Base-by-base conservation (phyloP, 345 rosid species). In the Microthlaspi erraticum region DNA sequence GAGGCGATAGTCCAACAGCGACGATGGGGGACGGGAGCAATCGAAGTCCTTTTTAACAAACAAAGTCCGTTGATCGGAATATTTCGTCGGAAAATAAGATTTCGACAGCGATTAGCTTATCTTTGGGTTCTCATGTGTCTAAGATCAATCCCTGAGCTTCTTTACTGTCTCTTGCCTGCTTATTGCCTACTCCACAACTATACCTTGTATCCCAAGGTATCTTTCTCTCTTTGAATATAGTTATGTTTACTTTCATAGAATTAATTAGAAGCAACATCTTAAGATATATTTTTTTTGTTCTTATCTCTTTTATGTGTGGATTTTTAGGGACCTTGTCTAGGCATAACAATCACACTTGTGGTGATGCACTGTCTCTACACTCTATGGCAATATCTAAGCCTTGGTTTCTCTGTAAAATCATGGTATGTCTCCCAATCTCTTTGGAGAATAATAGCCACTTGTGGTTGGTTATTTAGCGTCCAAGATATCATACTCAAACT, bases 141-240 rank as follows among this genome's bases (percentile, higher is more conserved):
- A 17, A 46, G 79, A 11, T 77, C 90, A 1, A 58, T 86, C 43
- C 86, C 88, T 18, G 90, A 90, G 81, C 76, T 85, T 2, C 68
- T 80, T 43, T 90, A 83, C 12, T 71, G 81, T 11, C 8, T 64
- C 18, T 60, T 88, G 60, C 86, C 93, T 5, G 83, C 90, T 16
- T 86, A 82, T 55, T 83, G 87, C 48, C 68, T 86, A 85, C 68
- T 88, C 73, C 55, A 79, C 64, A 56, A 83, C 70, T 70, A 85
- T 1, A 65, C 56, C 69, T 90, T 88, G 70, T 66, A 83, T 56
- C 92, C 96, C 8, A 78, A 83, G 86, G 88, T 84, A 5, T 39
- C 12, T 18, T 10, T 43, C 43, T 58, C 48, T 37, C 5, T 54
- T 13, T 2, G 20, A 52, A 31, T 31, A 31, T 13, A 3, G 13